Evolutionary conservation across 2,329 filamentous ascomycete species (phyloP).

Genomic region (Biscogniauxia sp.): DNA sequence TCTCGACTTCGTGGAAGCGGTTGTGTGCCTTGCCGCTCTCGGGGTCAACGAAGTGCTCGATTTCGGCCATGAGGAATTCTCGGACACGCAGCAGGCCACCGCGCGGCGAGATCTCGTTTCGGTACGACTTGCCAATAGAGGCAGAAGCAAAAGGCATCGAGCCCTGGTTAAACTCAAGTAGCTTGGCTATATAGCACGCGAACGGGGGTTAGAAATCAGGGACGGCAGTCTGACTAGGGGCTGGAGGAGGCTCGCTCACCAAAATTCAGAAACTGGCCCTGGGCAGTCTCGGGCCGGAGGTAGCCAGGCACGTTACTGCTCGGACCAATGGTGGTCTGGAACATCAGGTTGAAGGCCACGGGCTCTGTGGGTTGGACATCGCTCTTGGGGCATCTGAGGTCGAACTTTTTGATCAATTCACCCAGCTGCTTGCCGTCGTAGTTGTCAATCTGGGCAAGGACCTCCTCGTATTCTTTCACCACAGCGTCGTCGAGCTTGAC

Average conservation of each 20-base stretch:
- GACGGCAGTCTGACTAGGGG: not conserved
- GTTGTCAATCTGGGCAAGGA: slow-evolving; percentile 92
- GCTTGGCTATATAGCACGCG: slow-evolving; percentile 55
- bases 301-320: slow-evolving; percentile 84
- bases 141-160: slow-evolving; percentile 96
- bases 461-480: slow-evolving; percentile 86
- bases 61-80: slow-evolving; percentile 98
- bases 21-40: slow-evolving; percentile 91
- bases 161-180: slow-evolving; percentile 93
- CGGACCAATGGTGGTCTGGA: slow-evolving; percentile 90
- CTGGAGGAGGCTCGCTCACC: slow-evolving; percentile 4
- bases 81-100: slow-evolving; percentile 89
- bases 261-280: slow-evolving; percentile 98
- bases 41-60: slow-evolving; percentile 95
- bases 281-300: slow-evolving; percentile 89
- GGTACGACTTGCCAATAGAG: slow-evolving; percentile 95
- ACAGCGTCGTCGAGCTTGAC: slow-evolving; percentile 85
- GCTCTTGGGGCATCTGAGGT: slow-evolving; percentile 84
- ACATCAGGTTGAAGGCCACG: slow-evolving; percentile 97
- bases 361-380: slow-evolving; percentile 75
- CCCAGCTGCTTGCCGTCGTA: slow-evolving; percentile 85
- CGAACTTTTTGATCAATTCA: slow-evolving; percentile 83
- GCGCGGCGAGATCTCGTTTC: slow-evolving; percentile 95
- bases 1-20: slow-evolving; percentile 80
- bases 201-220: not conserved